Percentiles rank a stretch among this genome's conserved stretches.
phyloP scores from a whole-genome alignment of 2,329 filamentous ascomycete genomes.

The Aphanoascus verrucosus region DNA sequence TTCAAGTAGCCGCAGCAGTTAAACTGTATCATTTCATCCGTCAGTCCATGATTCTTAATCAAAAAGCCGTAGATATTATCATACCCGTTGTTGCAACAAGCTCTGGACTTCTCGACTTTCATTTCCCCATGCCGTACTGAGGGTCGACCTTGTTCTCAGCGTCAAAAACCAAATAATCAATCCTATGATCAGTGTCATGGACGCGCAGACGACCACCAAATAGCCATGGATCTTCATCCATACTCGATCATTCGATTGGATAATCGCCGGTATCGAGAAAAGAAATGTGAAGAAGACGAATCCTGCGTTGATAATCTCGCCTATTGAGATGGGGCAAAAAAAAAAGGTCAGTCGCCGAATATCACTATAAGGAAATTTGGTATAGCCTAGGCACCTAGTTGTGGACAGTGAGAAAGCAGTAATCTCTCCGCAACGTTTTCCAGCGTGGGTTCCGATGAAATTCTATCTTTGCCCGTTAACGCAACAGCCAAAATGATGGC shows the following conservation, averaged over 20 bases:
- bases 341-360: not conserved
- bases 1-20: slow-evolving; percentile 72
- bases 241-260: slow-evolving; percentile 53
- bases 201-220: slow-evolving; percentile 49
- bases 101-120: slow-evolving; percentile 51
- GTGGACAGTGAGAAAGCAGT: slow-evolving; percentile 43
- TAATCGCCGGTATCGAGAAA: slow-evolving; percentile 59
- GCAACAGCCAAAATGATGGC: slow-evolving; percentile 44
- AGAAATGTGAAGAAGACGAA: slow-evolving; percentile 62
- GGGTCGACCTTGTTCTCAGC: slow-evolving; percentile 53
- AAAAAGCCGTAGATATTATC: slow-evolving; percentile 20
- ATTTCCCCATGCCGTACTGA: slow-evolving; percentile 50
- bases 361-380: not conserved
- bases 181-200: slow-evolving; percentile 57
- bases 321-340: slow-evolving; percentile 30
- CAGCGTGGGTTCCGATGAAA: slow-evolving; percentile 35
- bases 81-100: slow-evolving; percentile 59
- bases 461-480: slow-evolving; percentile 39
- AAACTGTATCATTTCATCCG: slow-evolving; percentile 43
- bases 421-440: slow-evolving; percentile 43
- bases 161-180: slow-evolving; percentile 64
- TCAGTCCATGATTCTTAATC: not conserved
- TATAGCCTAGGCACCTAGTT: slow-evolving; percentile 38
- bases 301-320: slow-evolving; percentile 60
- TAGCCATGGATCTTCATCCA: slow-evolving; percentile 62